Percentiles rank a stretch among this genome's conserved stretches.
Evolutionary conservation across 202 grass and related monocot species (phyloP).

Genomic region (Elaeis oleifera): DNA sequence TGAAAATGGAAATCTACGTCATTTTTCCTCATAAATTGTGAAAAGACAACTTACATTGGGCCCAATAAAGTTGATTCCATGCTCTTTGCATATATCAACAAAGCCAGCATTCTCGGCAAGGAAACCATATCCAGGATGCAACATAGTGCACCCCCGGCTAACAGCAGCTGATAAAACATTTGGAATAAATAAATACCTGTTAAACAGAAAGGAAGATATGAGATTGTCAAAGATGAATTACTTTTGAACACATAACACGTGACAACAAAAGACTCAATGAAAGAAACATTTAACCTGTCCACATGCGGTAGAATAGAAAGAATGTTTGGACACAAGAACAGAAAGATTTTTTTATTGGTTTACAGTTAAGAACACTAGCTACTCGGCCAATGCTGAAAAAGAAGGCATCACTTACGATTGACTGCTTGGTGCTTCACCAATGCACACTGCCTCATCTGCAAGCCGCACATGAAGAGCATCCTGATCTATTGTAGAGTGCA

Average conservation of each 20-base stretch:
- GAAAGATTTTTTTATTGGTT: too few species aligned
- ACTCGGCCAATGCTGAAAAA: not conserved
- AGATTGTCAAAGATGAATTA: not conserved
- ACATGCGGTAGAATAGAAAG: too few species aligned
- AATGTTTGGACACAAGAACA: too few species aligned
- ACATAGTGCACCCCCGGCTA: slow-evolving; percentile 39
- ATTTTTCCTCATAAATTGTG: too few species aligned
- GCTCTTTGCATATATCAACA: slow-evolving; percentile 41
- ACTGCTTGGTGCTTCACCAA: slow-evolving; percentile 45
- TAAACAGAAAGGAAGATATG: slow-evolving; percentile 5
- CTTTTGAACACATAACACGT: too few species aligned
- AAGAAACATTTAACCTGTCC: too few species aligned
- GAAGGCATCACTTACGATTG: slow-evolving; percentile 33
- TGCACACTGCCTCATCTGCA: slow-evolving; percentile 42
- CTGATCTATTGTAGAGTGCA: slow-evolving; percentile 44
- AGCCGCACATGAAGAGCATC: slow-evolving; percentile 44
- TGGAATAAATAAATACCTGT: slow-evolving; percentile 33
- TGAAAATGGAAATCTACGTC: too few species aligned
- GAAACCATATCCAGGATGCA: slow-evolving; percentile 51
- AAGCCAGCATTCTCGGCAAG: slow-evolving; percentile 44
- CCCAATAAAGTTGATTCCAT: slow-evolving; percentile 44
- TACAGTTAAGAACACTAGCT: too few species aligned
- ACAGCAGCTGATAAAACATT: slow-evolving; percentile 44
- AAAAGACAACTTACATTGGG: slow-evolving; percentile 27
- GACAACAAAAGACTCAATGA: too few species aligned